Evolutionary conservation across 768 basidiomycete genomes (phyloP), one percentile per base, ranked within the genome.

Genomic region (Hericium rajendrae): DNA sequence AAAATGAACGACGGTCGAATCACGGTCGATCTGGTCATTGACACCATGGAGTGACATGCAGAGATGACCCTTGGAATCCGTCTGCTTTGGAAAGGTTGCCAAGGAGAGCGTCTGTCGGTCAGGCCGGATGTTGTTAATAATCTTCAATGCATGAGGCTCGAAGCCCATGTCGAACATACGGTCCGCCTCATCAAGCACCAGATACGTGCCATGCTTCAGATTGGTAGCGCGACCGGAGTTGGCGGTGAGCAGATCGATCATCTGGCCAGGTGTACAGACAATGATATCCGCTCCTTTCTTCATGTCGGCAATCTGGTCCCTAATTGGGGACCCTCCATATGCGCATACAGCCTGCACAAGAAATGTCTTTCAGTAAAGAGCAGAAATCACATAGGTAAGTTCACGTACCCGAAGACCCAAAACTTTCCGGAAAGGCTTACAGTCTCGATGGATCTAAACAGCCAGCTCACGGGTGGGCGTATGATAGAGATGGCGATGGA

Each of bases 161-260:
- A 99, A 99, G 62, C 97, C 97, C 97, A 98, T 98, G 74, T 98
- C 97, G 70, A 99, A 98, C 97, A 99, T 99, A 64, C 97, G 89
- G 73, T 99, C 97, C n/a, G 97, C 97, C 74, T 99, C 97, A 67
- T 99, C 97, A 53, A 99, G 81, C 13, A 98, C 97, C 62, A 99
- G 84, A 70, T 98, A 98, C 6, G 97, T 98, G 56, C 95, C 92
- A 40, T 97, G 86, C 70, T 94, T 94, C 65, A 98, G 79, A 70
- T 98, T 98, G 54, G 94, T 97, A 56, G 98, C 93, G 57, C 97
- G 87, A 58, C 97, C 95, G 61, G 92, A 94, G 70, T 98, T 99
- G 59, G 94, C 95, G 22, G 95, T 97, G 63, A 99, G 77, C 54
- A 99, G 81, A 69, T 99, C 97, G 68, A 98, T 97, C 94, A 99